Evolutionary conservation across 164 flowering plant species (phyloP).

Genomic region (Annona squamosa): DNA sequence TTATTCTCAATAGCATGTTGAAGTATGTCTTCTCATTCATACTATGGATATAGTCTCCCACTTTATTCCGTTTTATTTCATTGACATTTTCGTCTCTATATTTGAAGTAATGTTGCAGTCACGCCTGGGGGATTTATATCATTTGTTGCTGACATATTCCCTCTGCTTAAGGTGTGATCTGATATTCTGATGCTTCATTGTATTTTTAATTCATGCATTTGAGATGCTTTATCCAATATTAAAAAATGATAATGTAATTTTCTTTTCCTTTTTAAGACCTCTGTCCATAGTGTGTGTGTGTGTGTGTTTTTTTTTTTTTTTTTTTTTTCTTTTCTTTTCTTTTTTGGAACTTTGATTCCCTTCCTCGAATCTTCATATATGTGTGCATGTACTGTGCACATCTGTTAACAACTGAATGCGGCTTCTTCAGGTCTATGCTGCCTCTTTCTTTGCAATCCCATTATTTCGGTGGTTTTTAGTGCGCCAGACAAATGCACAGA

Average conservation of each 20-base stretch:
- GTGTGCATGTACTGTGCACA: no score
- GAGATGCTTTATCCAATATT: background rate
- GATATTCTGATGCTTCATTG: conserved; percentile 1
- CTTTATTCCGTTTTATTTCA: conserved; percentile 9
- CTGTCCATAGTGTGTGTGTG: background rate
- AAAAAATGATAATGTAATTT: no score
- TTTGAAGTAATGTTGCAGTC: conserved; percentile 49
- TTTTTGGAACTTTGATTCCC: no score
- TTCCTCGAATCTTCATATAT: no score
- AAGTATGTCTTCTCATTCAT: conserved; percentile 39
- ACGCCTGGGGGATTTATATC: conserved; percentile 61
- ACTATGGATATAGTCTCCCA: background rate
- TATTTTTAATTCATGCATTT: background rate
- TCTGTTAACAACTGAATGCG: background rate
- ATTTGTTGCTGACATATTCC: conserved; percentile 75
- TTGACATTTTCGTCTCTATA: conserved; percentile 12
- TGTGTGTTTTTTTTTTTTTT: background rate
- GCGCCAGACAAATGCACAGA: conserved; percentile 51
- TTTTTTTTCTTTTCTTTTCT: no score
- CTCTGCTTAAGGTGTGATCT: conserved; percentile 82
- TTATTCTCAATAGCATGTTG: conserved; percentile 75
- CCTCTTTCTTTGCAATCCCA: conserved; percentile 93
- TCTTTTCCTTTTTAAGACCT: background rate
- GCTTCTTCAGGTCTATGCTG: conserved; percentile 75
- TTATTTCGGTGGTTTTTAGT: conserved; percentile 73